Percentiles rank a stretch among this genome's conserved stretches.
Evolutionary conservation across 2,329 filamentous ascomycete species (phyloP).

Genomic region (Chaetothyriales sp.): DNA sequence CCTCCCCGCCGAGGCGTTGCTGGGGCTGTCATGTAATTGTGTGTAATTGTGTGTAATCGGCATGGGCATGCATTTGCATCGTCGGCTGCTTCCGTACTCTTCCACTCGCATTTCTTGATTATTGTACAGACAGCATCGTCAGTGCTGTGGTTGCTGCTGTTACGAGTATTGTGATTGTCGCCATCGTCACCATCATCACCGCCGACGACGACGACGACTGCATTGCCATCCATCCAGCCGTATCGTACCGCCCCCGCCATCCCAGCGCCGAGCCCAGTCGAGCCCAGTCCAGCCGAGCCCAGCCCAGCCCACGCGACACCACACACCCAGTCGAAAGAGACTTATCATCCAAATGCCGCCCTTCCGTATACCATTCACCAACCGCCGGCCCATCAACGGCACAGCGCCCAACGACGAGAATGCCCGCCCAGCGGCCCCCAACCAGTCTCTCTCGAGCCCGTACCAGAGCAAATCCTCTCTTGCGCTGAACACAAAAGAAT

Average conservation of each 20-base stretch:
- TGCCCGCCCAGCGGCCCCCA: constrained; percentile 29
- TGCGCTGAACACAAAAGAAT: constrained; percentile 46
- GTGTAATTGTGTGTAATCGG: too few relatives aligned
- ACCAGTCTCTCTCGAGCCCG: constrained; percentile 27
- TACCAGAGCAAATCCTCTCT: constrained; percentile 40
- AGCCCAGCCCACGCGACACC: background rate
- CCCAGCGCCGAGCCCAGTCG: too few relatives aligned
- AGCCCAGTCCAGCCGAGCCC: too few relatives aligned
- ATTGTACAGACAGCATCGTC: background rate
- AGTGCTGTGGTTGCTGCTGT: background rate
- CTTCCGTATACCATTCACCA: constrained; percentile 56
- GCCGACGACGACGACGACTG: too few relatives aligned
- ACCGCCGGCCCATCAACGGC: constrained; percentile 35
- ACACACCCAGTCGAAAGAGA: constrained; percentile 11
- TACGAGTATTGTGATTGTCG: background rate
- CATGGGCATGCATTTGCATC: background rate
- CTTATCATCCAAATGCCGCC: constrained; percentile 47
- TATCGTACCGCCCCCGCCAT: too few relatives aligned
- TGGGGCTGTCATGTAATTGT: too few relatives aligned
- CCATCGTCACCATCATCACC: background rate
- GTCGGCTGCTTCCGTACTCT: background rate
- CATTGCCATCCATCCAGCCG: background rate
- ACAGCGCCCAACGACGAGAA: constrained; percentile 39
- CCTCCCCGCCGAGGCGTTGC: too few relatives aligned
- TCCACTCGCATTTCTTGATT: background rate